Percentiles rank a stretch among this genome's conserved stretches.
Evolutionary conservation across 2,329 filamentous ascomycete species (phyloP).

Genomic region (Fusarium siculi): DNA sequence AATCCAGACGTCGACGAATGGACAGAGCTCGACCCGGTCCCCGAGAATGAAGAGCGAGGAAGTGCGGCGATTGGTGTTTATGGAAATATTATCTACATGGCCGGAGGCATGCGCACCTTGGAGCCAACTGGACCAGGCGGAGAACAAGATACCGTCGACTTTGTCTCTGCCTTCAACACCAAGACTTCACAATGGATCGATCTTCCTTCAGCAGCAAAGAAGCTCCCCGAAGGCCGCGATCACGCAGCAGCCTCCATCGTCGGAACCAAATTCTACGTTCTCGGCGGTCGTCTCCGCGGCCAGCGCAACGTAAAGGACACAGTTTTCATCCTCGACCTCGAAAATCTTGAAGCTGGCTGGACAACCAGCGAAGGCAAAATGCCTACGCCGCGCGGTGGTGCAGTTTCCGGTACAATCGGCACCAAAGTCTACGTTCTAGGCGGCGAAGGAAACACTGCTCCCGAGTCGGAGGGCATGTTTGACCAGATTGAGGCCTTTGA

Average conservation of each 20-base stretch:
- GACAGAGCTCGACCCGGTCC: constrained; percentile 43
- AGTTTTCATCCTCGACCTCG: constrained; percentile 50
- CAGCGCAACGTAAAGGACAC: constrained; percentile 48
- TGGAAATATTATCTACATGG: constrained; percentile 49
- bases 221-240: constrained; percentile 50
- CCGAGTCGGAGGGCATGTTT: constrained; percentile 39
- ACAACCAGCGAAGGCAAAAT: constrained; percentile 43
- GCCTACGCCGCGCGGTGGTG: constrained; percentile 52
- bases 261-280: constrained; percentile 49
- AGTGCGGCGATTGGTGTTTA: constrained; percentile 48
- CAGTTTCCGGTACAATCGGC: constrained; percentile 44
- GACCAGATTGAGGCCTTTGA: constrained; percentile 48
- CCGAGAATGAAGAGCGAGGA: constrained; percentile 43
- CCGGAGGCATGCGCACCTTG: constrained; percentile 50
- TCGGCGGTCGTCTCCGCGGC: constrained; percentile 49
- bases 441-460: constrained; percentile 49
- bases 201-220: constrained; percentile 38
- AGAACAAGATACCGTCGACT: constrained; percentile 44
- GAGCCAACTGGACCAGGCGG: not conserved
- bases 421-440: constrained; percentile 50
- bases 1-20: constrained; percentile 43
- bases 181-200: constrained; percentile 40
- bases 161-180: constrained; percentile 48
- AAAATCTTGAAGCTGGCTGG: constrained; percentile 44
- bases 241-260: constrained; percentile 49